Base-by-base conservation (phyloP, 768 basidiomycete genomes). In the Auricularia auricula-judae region DNA sequence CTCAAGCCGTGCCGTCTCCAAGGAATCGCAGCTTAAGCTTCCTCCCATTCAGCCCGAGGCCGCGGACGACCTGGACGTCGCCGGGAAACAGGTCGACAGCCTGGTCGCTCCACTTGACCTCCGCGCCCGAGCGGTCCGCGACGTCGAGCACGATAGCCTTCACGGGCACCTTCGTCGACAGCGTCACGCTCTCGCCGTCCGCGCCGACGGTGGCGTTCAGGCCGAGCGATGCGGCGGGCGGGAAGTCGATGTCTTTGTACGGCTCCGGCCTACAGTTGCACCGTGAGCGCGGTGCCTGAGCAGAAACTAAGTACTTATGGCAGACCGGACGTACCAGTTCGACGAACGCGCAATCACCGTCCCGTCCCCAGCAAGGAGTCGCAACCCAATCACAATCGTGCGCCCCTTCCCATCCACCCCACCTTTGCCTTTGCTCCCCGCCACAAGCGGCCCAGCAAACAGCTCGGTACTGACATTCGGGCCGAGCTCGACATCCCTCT, bases 401-500 rank as follows among this genome's bases (percentile, higher is more conserved):
- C 29, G 29, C 29, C 29, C 29, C 29, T 29, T 29, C 29, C 29
- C 29, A 29, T 29, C 29, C 29, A 29, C 29, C 29, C 29, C 29
- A 29, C 84, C 14, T 79, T 76, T 70, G 79, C 76, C 70, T 81
- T 83, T 3, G 89, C 84, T 14, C 81, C 74, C 65, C 29, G 92
- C 82, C 2, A 87, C 85, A 21, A 94, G 79, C 1, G 72, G 69
- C 23, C 88, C 87, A 70, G 80, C 82, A 78, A 82, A 87, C n/a
- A 97, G 76, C 72, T 96, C 93, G 2, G 91, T 95, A 68, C 87
- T 88, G 7, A 86, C 77, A 71, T 97, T 97, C 12, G 86, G 78
- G 35, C 77, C 76, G 42, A 97, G 79, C 2, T 78, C 73, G 44
- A 88, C 79, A 10, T 81, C 76, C 74, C n/a, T 72, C 68, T 76